phyloP scores from a whole-genome alignment of 1,139 yeast species.

The Maudiozyma humilis region DNA sequence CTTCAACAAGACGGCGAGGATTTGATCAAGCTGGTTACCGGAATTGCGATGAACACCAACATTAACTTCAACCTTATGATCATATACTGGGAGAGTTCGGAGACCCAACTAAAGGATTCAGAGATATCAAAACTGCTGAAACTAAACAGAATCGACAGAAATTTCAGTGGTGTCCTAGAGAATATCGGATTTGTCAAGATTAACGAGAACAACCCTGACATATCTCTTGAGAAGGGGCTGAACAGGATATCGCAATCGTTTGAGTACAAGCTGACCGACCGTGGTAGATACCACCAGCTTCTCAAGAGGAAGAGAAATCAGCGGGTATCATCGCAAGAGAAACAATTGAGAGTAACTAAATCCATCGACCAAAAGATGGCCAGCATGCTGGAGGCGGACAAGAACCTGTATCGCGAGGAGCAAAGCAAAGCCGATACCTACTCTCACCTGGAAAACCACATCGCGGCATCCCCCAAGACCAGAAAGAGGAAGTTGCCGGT shows the following conservation, averaged over 20 bases:
- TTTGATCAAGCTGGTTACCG: constrained; percentile 31
- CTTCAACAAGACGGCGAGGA: constrained; percentile 31
- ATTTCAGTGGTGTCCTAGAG: constrained; percentile 21
- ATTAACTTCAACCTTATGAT: constrained; percentile 30
- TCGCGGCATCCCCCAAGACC: constrained; percentile 27
- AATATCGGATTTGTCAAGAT: constrained; percentile 25
- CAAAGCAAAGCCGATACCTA: constrained; percentile 23
- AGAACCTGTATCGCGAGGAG: constrained; percentile 13
- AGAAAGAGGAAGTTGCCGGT: constrained; percentile 28
- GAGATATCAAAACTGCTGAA: constrained; percentile 22
- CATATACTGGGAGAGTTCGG: constrained; percentile 35
- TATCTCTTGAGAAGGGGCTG: constrained; percentile 21
- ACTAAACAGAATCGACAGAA: constrained; percentile 22
- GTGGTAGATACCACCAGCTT: constrained; percentile 20
- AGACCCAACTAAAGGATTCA: constrained; percentile 18
- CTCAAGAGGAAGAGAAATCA: constrained; percentile 14
- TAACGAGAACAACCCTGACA: constrained; percentile 21
- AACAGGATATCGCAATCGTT: constrained; percentile 18
- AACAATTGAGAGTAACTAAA: constrained; percentile 11
- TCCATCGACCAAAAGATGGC: constrained; percentile 26
- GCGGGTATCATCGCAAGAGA: constrained; percentile 11
- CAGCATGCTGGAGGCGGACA: constrained; percentile 23
- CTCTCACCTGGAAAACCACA: constrained; percentile 26
- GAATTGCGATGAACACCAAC: constrained; percentile 30
- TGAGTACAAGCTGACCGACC: constrained; percentile 24